These are phyloP conservation scores for Penicillium rolfsii DNA, from an alignment of 2,329 filamentous ascomycete genomes.

Conservation along the genomic window DNA sequence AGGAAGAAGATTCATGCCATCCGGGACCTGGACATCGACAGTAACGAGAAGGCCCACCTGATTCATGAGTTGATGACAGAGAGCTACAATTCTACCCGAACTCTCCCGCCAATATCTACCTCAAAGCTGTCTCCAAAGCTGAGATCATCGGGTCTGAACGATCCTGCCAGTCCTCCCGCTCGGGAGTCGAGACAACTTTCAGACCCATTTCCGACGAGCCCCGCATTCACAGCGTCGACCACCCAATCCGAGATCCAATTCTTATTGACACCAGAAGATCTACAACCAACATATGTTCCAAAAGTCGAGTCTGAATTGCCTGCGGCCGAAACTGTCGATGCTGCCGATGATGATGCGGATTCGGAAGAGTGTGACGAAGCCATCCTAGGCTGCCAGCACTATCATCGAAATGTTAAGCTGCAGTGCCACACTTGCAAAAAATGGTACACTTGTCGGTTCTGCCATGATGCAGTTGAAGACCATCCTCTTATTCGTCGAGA, in stretches of 20 bases:
- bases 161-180: conserved; percentile 37
- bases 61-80: conserved; percentile 74
- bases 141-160: conserved; percentile 31
- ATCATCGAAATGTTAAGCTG: conserved; percentile 92
- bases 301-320: conserved; percentile 36
- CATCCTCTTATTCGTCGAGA: conserved; percentile 78
- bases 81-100: conserved; percentile 60
- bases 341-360: conserved; percentile 43
- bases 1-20: conserved; percentile 70
- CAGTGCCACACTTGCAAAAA: conserved; percentile 87
- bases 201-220: conserved; percentile 34
- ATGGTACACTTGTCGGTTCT: conserved; percentile 96
- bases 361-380: conserved; percentile 55
- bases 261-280: conserved; percentile 57
- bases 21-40: conserved; percentile 62
- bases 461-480: conserved; percentile 82
- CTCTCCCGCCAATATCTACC: conserved; percentile 12
- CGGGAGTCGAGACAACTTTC: conserved; percentile 26
- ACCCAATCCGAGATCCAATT: conserved; percentile 39
- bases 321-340: conserved; percentile 32
- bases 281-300: conserved; percentile 69
- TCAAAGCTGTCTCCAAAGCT: conserved; percentile 27
- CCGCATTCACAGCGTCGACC: conserved; percentile 33
- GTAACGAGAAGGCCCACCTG: conserved; percentile 68
- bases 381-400: conserved; percentile 82